These are phyloP conservation scores for Musa troglodytarum DNA, from an alignment of 176 grass and related monocot genomes.

Conservation along the genomic window DNA sequence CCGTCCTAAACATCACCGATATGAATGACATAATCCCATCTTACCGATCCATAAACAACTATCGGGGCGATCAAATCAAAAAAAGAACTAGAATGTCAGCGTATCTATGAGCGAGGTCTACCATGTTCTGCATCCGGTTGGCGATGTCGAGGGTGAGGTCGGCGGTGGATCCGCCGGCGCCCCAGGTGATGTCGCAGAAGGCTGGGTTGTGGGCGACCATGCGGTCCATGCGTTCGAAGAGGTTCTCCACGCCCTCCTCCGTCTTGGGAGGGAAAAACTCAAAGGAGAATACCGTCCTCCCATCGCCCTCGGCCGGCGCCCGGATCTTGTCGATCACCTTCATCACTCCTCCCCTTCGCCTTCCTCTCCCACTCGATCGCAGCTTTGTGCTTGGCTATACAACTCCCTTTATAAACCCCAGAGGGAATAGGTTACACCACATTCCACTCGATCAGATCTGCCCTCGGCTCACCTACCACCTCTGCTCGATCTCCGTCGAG, in stretches of 20 bases:
- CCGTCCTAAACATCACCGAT: neutral
- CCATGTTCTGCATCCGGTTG: constrained; percentile 91
- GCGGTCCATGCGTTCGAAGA: constrained; percentile 88
- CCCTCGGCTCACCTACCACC: neutral
- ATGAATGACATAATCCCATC: neutral
- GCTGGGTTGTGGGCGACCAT: constrained; percentile 72
- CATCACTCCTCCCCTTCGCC: constrained; percentile 25
- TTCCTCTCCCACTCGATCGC: neutral
- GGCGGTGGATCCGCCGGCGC: constrained; percentile 83
- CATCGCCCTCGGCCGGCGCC: constrained; percentile 30
- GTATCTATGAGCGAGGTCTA: neutral
- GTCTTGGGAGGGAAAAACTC: constrained; percentile 89
- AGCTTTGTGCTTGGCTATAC: neutral
- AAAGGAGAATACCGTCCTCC: constrained; percentile 78
- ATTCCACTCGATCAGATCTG: neutral
- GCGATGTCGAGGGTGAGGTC: constrained; percentile 80
- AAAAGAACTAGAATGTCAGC: neutral
- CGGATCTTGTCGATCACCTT: constrained; percentile 85
- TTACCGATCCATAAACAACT: neutral
- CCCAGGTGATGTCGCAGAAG: constrained; percentile 98
- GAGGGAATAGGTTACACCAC: neutral
- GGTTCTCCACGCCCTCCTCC: constrained; percentile 77
- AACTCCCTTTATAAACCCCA: neutral
- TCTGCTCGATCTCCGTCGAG: neutral
- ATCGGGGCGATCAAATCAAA: neutral